Conservation (phyloP, 1,284 basidiomycete species). For the Cutaneotrichosporon sp. region DNA sequence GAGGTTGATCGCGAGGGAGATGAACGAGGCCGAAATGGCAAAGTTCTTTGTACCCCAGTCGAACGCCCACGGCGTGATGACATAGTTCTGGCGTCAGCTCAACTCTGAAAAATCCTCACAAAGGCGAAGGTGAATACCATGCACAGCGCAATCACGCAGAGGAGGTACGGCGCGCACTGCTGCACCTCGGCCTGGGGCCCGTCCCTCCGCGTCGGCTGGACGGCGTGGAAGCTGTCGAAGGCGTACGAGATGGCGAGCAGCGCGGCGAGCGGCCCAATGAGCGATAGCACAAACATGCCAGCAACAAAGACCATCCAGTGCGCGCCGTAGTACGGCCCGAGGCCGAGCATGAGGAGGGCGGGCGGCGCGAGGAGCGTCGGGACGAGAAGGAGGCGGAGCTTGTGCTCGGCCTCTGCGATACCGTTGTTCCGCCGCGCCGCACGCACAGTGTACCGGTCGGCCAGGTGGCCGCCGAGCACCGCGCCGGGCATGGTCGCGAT, state of each 20-base stretch:
- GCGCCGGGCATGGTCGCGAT: slow-evolving; percentile 26
- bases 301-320: slow-evolving; percentile 35
- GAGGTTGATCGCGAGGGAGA: slow-evolving; percentile 14
- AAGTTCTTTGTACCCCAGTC: slow-evolving; percentile 25
- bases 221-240: slow-evolving; percentile 21
- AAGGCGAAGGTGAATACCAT: slow-evolving; percentile 21
- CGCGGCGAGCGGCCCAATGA: slow-evolving; percentile 25
- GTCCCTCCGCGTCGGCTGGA: slow-evolving; percentile 7
- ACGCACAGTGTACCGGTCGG: slow-evolving; percentile 17
- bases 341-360: slow-evolving; percentile 30
- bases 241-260: slow-evolving; percentile 25
- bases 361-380: slow-evolving; percentile 19
- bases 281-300: slow-evolving; percentile 24
- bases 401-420: slow-evolving; percentile 29
- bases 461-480: slow-evolving; percentile 15
- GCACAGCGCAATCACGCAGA: slow-evolving; percentile 21
- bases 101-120: not conserved
- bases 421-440: slow-evolving; percentile 20
- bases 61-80: slow-evolving; percentile 28
- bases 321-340: slow-evolving; percentile 25
- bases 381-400: slow-evolving; percentile 21
- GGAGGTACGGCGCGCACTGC: slow-evolving; percentile 21
- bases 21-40: slow-evolving; percentile 19
- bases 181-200: slow-evolving; percentile 22
- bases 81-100: slow-evolving; percentile 18